Percentiles rank a stretch among this genome's conserved stretches.
Conservation (phyloP, 768 basidiomycete species). For the Solioccasus polychromus region DNA sequence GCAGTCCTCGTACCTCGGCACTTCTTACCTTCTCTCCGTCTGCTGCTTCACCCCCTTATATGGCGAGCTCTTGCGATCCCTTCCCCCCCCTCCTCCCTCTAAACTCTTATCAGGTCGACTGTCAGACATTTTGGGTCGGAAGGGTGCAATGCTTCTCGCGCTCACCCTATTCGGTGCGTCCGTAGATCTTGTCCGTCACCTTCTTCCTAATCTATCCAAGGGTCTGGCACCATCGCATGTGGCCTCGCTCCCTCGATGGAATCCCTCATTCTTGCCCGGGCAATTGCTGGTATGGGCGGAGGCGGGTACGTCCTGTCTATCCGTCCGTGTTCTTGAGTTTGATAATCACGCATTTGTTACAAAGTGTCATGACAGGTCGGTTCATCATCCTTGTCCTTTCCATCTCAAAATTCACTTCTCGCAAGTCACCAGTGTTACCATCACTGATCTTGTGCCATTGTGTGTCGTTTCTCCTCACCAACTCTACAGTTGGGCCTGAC, state of each 20-base stretch:
- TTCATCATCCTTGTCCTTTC: conserved; percentile 2
- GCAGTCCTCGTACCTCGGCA: conserved; percentile 84
- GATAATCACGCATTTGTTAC: conserved; percentile 17
- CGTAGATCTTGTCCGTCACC: conserved; percentile 13
- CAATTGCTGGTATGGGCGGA: conserved; percentile 89
- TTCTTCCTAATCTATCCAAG: conserved; percentile 37
- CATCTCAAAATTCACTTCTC: conserved; percentile 18
- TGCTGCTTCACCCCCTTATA: conserved; percentile 91
- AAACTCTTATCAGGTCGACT: conserved; percentile 58
- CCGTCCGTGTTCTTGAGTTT: not conserved
- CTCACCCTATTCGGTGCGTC: conserved; percentile 75
- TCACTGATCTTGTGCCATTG: conserved; percentile 89
- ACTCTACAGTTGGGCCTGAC: not conserved
- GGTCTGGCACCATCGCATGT: conserved; percentile 80
- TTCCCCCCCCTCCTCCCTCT: conserved; percentile 3
- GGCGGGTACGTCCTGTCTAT: conserved; percentile 62
- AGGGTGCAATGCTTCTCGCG: conserved; percentile 83
- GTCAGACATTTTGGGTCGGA: conserved; percentile 81
- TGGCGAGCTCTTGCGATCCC: conserved; percentile 44
- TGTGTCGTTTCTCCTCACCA: conserved; percentile 37
- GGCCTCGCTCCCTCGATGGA: conserved; percentile 88
- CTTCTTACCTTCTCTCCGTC: conserved; percentile 81
- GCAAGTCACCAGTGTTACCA: conserved; percentile 76
- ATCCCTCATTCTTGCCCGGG: conserved; percentile 72
- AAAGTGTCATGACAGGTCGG: conserved; percentile 81